Evolutionary conservation across 331 rosid species (phyloP), one percentile per base, ranked within the genome.

Genomic region (Rhamnella rubrinervis): DNA sequence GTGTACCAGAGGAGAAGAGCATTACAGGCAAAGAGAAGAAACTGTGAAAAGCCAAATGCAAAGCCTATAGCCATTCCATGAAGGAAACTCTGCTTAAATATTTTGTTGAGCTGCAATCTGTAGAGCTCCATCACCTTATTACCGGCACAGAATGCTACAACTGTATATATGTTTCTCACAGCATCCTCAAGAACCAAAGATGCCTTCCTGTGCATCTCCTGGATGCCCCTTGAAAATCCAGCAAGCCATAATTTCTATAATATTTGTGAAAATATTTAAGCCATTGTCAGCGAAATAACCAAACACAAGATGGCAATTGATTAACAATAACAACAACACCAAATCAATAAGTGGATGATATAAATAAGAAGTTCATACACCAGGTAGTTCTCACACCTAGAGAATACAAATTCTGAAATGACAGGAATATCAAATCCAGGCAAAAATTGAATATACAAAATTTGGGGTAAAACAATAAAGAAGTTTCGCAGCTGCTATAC

Each of bases 121-220:
- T 95, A 95, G 82, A 95, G 96, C 83, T 95, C 99, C 99, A 95
- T 91, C 53, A 95, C 99, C 86, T 95, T 91, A 73, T 91, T 91
- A 78, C 99, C 96, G 62, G 97, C 99, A 85, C 97, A 95, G 81
- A 95, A 95, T 75, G 99, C 96, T 70, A 91, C 97, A 52, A 95
- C 99, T 62, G 99, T 95, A 88, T 95, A 95, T 59, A 95, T 95
- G 78, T 95, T 95, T 86, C 99, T 80, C 77, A 95, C 97, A 59
- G 99, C 97, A 74, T 95, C 99, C 82, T 95, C 99, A 28, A 95
- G 99, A 85, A 95, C 99, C 86, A 95, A 86, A 73, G 99, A 95
- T 63, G 99, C 99, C 75, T 91, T 95, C 77, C 93, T 78, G 83
- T 95, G 99, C 99, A 95, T 95, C 89, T 95, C 97, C 89, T 95